Evolutionary conservation across 257 asterid species (phyloP), one percentile per base, ranked within the genome.

Genomic region (Nicotiana undulata): DNA sequence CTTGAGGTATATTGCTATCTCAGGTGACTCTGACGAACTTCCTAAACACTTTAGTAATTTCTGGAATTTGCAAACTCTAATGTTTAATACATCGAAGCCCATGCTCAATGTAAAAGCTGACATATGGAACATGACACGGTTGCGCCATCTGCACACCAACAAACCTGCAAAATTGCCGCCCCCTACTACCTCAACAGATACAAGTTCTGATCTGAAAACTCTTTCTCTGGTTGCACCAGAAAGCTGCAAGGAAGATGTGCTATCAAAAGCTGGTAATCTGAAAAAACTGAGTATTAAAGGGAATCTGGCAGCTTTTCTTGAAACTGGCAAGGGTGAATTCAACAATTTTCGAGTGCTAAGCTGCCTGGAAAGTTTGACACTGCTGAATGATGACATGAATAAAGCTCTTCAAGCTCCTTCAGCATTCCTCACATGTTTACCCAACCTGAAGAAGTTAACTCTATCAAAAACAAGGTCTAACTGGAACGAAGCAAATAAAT

Each of bases 221-320:
- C 89, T 91, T 20, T 86, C 91, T 0, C 80, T 88, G 10, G 84
- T 93, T 59, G 82, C 97, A 4, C 93, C 93, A 0, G 94, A 91
- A 12, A 87, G 93, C 75, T 90, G 97, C 89, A 87, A 85, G 0
- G 85, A 58, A 17, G 92, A 87, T 13, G 86, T 91, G 20, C 87
- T 93, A 51, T 88, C 87, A 6, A 68, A 83, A 63, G 84, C 87
- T 64, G 88, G 87, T 13, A 87, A 86, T 58, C 79, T 91, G 60
- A 89, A 86, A 84, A 85, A 81, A 31, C 34, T 91, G 64, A 94
- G 92, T 0, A 79, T 93, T 31, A 83, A 89, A 2, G 97, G 96
- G 0, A 84, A 79, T 1, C 37, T 92, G 58, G 63, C 81, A 3
- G 84, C 86, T 66, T 87, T 85, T 9, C 75, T 65, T 65, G 51